phyloP scores from a whole-genome alignment of 306 rosid genomes.

The Trifolium subterraneum region DNA sequence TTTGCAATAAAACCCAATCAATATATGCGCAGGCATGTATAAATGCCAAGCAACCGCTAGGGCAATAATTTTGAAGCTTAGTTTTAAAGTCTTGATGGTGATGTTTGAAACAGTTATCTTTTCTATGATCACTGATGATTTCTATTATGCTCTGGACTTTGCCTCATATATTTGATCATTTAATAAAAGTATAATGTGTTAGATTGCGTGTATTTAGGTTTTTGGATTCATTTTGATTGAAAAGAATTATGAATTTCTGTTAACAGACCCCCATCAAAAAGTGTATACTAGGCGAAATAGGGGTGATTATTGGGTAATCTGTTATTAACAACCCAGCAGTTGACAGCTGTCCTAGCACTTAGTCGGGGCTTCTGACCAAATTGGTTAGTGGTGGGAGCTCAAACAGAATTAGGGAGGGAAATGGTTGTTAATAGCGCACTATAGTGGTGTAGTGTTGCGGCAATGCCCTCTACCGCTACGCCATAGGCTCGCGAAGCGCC shows the following conservation, averaged over 20 bases:
- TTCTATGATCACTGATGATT: background rate
- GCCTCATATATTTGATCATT: constrained; percentile 19
- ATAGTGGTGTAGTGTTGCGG: too few species aligned
- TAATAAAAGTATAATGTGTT: constrained; percentile 5
- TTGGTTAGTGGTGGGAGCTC: constrained; percentile 15
- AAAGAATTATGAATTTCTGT: constrained; percentile 21
- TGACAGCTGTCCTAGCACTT: background rate
- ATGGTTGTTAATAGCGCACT: background rate
- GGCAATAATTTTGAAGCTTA: constrained; percentile 27
- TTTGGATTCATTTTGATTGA: constrained; percentile 23
- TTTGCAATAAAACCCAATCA: constrained; percentile 21
- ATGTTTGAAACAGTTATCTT: background rate
- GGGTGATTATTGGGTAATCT: constrained; percentile 8
- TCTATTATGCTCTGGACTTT: constrained; percentile 25
- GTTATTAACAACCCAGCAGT: constrained; percentile 7
- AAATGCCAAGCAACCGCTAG: constrained; percentile 27
- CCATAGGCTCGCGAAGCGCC: too few species aligned
- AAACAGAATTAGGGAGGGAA: constrained; percentile 26
- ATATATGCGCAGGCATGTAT: background rate
- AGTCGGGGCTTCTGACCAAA: background rate
- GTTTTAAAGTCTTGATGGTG: constrained; percentile 17
- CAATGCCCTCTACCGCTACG: too few species aligned
- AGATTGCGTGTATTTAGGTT: constrained; percentile 30
- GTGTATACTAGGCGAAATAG: background rate
- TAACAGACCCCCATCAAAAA: background rate